Evolutionary conservation across 2,329 filamentous ascomycete species (phyloP).

Genomic region (Amphichorda felina): DNA sequence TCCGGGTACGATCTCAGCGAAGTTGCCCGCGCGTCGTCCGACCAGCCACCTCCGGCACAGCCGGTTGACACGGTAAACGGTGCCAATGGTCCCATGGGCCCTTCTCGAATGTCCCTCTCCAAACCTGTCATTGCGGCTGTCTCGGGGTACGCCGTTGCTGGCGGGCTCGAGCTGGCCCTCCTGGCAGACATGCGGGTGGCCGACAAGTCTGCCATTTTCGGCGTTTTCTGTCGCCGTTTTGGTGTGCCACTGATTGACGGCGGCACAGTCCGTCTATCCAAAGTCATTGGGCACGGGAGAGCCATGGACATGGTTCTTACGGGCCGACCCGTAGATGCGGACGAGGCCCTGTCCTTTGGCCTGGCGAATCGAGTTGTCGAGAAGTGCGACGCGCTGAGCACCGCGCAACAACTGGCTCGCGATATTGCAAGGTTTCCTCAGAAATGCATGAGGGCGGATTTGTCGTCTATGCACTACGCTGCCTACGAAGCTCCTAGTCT

Average conservation of each 20-base stretch:
- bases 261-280: constrained; percentile 38
- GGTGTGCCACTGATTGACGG: constrained; percentile 15
- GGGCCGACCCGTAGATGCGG: constrained; percentile 31
- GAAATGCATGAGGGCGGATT: constrained; percentile 37
- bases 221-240: constrained; percentile 40
- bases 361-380: constrained; percentile 39
- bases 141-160: constrained; percentile 39
- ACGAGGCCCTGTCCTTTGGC: constrained; percentile 38
- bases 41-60: background rate
- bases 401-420: constrained; percentile 33
- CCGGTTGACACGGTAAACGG: constrained; percentile 6
- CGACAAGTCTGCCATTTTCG: constrained; percentile 40
- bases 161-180: constrained; percentile 37
- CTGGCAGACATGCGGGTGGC: constrained; percentile 40
- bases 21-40: constrained; percentile 13
- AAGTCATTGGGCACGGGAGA: constrained; percentile 36
- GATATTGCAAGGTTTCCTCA: constrained; percentile 37
- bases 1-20: constrained; percentile 39
- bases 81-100: constrained; percentile 35
- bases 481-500: constrained; percentile 34
- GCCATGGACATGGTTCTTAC: constrained; percentile 47
- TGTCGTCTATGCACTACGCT: constrained; percentile 34
- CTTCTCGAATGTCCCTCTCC: constrained; percentile 32
- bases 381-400: constrained; percentile 34
- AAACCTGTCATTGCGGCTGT: constrained; percentile 42